These are phyloP conservation scores for Trichoderma sp. DNA, from an alignment of 2,329 filamentous ascomycete genomes.

Conservation along the genomic window DNA sequence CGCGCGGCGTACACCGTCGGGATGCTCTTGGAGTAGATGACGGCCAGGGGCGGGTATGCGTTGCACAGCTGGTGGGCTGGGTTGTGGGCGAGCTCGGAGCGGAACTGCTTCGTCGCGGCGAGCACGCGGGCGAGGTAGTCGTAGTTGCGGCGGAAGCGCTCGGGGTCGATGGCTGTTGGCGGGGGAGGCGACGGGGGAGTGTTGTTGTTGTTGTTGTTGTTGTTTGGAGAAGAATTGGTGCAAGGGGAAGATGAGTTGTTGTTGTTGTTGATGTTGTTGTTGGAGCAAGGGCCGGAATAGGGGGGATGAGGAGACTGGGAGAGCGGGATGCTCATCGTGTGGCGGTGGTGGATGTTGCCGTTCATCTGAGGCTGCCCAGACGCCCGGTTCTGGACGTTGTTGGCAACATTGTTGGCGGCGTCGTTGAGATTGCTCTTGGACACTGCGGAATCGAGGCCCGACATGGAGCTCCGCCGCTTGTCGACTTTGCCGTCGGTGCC, in stretches of 20 bases:
- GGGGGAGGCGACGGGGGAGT: conserved; percentile 32
- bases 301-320: conserved; percentile 1
- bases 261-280: no score
- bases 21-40: conserved; percentile 84
- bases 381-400: conserved; percentile 46
- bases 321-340: conserved; percentile 10
- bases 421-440: not conserved
- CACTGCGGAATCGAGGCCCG: not conserved
- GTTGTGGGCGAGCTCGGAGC: conserved; percentile 68
- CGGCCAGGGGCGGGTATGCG: conserved; percentile 75
- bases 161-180: conserved; percentile 30
- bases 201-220: no score
- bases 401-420: not conserved
- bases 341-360: conserved; percentile 26
- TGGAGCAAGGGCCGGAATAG: no score
- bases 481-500: conserved; percentile 50
- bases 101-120: conserved; percentile 71
- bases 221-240: no score
- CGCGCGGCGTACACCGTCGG: conserved; percentile 83
- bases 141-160: conserved; percentile 44
- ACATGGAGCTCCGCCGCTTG: conserved; percentile 32
- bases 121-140: conserved; percentile 77
- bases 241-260: no score
- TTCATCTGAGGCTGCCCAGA: conserved; percentile 38
- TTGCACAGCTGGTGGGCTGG: conserved; percentile 65